Base-by-base conservation (phyloP, 2,329 filamentous ascomycete species). In the Xylaria sp. region DNA sequence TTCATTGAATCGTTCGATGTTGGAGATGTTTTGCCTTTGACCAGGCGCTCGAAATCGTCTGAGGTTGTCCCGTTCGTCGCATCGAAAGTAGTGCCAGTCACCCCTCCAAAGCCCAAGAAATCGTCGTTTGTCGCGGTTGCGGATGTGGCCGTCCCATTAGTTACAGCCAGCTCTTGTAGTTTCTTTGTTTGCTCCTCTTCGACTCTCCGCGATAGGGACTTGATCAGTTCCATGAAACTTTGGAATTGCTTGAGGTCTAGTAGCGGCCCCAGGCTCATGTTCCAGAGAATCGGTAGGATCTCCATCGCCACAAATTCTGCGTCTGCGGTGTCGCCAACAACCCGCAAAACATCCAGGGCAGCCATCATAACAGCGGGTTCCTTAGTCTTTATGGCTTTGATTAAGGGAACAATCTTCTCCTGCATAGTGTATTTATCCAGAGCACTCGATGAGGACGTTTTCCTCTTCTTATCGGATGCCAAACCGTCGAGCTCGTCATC, bases 371-470 rank as follows among this genome's bases (percentile, higher is more conserved):
- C 96, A 8, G 94, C 94, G 0, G 96, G 96, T 78, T 99, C 96
- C 78, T 97, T 98, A 0, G 96, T 99, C 81, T 97, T 98, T 82
- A 99, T 98, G 1, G 86, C 94, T 76, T 93, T 94, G 68, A 99
- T 85, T 4, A 98, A 82, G 0, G 96, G 96, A 0, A 98, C 88
- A 39, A 99, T 92, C 82, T 97, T 98, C 78, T 99, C 96, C 78
- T 99, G 96, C 82, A 99, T 95, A 0, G 96, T 98, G 77, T 96
- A 98, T 79, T 98, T 98, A 82, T 99, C 96, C 32, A 99, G 83
- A 3, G 95, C 94, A 1, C 90, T 93, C 0, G 91, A 91, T 0
- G 88, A 91, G 3, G 86, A 87, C 2, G 86, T 82, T 76, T 90
- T 90, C 66, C 87, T 86, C 75, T 87, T 88, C 58, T 87, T 83